These are phyloP conservation scores for Capronia americana DNA, from an alignment of 2,329 filamentous ascomycete genomes.

Conservation along the genomic window DNA sequence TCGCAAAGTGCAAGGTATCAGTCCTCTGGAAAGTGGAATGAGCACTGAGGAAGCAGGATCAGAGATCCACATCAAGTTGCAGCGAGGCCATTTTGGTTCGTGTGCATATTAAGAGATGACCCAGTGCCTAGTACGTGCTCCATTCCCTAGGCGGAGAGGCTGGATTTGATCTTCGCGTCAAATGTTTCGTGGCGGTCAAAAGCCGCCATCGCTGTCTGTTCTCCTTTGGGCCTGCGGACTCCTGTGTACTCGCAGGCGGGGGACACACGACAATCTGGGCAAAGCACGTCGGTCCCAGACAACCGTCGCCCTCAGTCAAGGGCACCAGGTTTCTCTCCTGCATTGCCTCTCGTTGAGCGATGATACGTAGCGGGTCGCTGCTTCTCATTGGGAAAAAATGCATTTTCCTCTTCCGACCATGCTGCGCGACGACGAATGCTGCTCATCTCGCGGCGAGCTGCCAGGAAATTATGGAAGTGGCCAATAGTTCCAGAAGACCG, in stretches of 20 bases:
- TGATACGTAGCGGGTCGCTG: not conserved
- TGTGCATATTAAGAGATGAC: not conserved
- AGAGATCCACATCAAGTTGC: constrained; percentile 5
- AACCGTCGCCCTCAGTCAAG: not conserved
- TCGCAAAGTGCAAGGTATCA: not conserved
- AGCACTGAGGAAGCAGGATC: not conserved
- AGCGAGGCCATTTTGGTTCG: not conserved
- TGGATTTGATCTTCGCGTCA: not conserved
- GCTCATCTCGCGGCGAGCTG: constrained; percentile 14
- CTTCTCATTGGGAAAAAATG: not conserved
- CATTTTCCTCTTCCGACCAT: constrained; percentile 14
- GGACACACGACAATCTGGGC: not conserved
- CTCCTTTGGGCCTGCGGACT: not conserved
- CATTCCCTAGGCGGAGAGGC: not conserved
- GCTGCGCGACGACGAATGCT: not conserved
- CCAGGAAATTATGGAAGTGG: constrained; percentile 16
- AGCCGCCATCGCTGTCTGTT: not conserved
- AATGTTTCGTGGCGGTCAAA: constrained; percentile 4
- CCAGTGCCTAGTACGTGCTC: not conserved
- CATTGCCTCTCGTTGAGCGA: not conserved
- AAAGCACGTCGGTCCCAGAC: not conserved
- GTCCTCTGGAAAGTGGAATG: not conserved
- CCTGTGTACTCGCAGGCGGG: not conserved
- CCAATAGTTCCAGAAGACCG: constrained; percentile 25
- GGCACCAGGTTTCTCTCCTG: not conserved